These are phyloP conservation scores for Aspergillus versicolor DNA, from an alignment of 2,329 filamentous ascomycete species.

Conservation along the genomic window DNA sequence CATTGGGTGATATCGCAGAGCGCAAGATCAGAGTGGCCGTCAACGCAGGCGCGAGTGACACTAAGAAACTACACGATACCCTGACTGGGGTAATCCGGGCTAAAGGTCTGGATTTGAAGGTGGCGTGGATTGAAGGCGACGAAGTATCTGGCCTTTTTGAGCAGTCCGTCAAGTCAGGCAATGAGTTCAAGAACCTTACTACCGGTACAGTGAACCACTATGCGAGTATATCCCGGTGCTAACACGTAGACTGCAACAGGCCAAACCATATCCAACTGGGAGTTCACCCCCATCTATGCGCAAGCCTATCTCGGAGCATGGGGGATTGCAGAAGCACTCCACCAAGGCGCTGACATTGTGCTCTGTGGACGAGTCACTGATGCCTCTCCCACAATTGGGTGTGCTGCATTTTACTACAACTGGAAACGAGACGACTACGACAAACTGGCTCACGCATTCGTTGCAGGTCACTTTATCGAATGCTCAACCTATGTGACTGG, in stretches of 20 bases:
- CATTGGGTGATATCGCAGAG: constrained; percentile 37
- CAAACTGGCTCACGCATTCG: constrained; percentile 26
- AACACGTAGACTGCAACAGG: not conserved
- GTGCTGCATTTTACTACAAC: constrained; percentile 31
- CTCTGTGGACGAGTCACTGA: constrained; percentile 45
- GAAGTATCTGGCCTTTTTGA: constrained; percentile 36
- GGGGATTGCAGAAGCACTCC: constrained; percentile 33
- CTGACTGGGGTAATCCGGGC: constrained; percentile 30
- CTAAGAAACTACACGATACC: constrained; percentile 22
- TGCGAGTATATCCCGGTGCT: too few relatives aligned
- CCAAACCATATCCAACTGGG: not conserved
- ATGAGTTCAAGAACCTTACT: constrained; percentile 26
- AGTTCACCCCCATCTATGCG: not conserved
- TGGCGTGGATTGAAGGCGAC: constrained; percentile 43
- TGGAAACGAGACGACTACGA: constrained; percentile 30
- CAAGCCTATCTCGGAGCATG: constrained; percentile 10
- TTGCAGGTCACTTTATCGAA: constrained; percentile 30
- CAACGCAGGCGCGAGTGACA: constrained; percentile 44
- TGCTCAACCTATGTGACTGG: constrained; percentile 28
- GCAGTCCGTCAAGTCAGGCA: constrained; percentile 21
- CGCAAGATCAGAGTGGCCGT: constrained; percentile 40
- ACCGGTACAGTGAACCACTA: too few relatives aligned
- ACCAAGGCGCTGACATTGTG: constrained; percentile 42
- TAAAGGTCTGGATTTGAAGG: constrained; percentile 29
- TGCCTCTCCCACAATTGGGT: constrained; percentile 33